Conservation (phyloP, 73 alveolate species). For the Paramecium tetraurelia region DNA sequence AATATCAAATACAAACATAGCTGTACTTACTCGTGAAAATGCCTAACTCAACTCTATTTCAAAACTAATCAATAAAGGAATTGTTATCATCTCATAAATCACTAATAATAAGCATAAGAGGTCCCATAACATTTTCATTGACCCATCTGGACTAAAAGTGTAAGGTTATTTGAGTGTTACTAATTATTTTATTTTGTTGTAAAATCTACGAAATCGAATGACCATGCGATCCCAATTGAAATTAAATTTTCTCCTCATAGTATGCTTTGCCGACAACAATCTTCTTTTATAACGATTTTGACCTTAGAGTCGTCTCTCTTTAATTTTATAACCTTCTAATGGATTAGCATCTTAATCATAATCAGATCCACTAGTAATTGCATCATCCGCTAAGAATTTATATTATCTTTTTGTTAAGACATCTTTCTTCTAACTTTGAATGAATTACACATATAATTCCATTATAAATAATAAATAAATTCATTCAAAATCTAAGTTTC, state of each 20-base stretch:
- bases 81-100: background rate
- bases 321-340: background rate
- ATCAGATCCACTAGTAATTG: slow-evolving; percentile 20
- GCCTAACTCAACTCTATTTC: background rate
- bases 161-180: slow-evolving; percentile 4
- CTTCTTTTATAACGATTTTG: background rate
- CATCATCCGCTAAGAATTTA: background rate
- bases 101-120: background rate
- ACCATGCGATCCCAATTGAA: background rate
- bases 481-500: background rate
- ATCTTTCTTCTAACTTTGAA: background rate
- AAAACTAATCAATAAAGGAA: slow-evolving; percentile 1
- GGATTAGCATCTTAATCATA: slow-evolving; percentile 3
- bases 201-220: background rate
- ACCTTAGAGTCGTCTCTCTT: background rate
- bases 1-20: slow-evolving; percentile 48
- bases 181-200: background rate
- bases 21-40: background rate
- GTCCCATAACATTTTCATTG: slow-evolving; percentile 75
- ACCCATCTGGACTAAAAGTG: slow-evolving; percentile 63
- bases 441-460: background rate
- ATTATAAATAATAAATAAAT: background rate
- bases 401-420: background rate
- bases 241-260: background rate
- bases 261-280: background rate